Conservation (phyloP, 371 early-diverging fungal genomes). For the Mortierella sp. region DNA sequence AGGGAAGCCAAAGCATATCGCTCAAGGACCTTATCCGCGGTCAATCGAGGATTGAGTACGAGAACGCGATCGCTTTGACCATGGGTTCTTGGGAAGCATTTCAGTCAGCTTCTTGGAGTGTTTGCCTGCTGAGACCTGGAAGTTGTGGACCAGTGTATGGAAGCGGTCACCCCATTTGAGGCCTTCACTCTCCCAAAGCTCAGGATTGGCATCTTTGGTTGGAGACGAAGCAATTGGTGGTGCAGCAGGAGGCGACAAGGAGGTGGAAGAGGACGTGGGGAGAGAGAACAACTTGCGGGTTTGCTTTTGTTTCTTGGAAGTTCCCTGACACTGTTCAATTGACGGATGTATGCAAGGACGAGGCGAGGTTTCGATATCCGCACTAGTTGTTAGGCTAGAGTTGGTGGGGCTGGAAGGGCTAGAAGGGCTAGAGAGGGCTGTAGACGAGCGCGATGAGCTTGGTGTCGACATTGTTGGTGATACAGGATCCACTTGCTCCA, state of each 20-base stretch:
- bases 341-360: too few relatives aligned
- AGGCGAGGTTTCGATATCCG: too few relatives aligned
- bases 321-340: too few relatives aligned
- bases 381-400: too few relatives aligned
- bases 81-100: constrained; percentile 38
- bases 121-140: constrained; percentile 33
- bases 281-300: constrained; percentile 2
- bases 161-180: constrained; percentile 50
- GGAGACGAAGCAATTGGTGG: background rate
- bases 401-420: too few relatives aligned
- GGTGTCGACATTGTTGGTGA: constrained; percentile 6
- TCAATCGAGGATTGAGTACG: background rate
- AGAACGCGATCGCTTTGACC: constrained; percentile 22
- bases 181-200: constrained; percentile 29
- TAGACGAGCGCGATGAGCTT: constrained; percentile 2
- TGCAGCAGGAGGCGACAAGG: background rate
- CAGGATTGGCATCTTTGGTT: constrained; percentile 28
- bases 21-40: too few relatives aligned
- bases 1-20: too few relatives aligned
- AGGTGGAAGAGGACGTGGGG: constrained; percentile 3
- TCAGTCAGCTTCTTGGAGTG: constrained; percentile 24
- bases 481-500: background rate
- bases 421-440: too few relatives aligned
- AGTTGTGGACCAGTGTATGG: constrained; percentile 31
- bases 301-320: background rate